Evolutionary conservation across 345 rosid species (phyloP), one percentile per base, ranked within the genome.

Genomic region (Clausena lansium): DNA sequence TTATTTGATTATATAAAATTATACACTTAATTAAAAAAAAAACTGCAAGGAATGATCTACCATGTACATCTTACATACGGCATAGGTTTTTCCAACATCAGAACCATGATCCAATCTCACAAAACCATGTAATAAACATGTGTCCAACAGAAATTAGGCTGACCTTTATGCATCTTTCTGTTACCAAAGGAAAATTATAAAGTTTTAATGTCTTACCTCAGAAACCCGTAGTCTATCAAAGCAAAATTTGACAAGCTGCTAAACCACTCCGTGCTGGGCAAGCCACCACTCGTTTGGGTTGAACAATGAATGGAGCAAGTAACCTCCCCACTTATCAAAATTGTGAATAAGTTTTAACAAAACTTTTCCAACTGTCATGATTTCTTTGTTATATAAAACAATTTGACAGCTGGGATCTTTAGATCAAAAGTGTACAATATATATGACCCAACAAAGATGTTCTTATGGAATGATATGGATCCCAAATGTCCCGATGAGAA

Each of bases 371-470:
- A 9, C 3, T 5, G 59, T 11, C 39, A 39, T 2, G 32, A 64
- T 64, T 5, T 75, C 60, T 35, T 75, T 75, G 14, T 52, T 75
- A 50, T 57, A n/a, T 4, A n/a, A 32, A 74, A 45, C 11, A 28
- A 19, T 45, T 27, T 62, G 28, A 11, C n/a, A 38, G n/a, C 28
- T n/a, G 13, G 30, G 13, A 28, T 45, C 60, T 30, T 62, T 20
- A 41, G 41, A 45, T 74, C 28, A 45, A 22, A 74, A 55, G 54
- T 20, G 41, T 30, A 63, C 3, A 1, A 17, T 74, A 47, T 13
- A 30, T 25, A n/a, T 61, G 17, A 62, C 67, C 30, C 28, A 13
- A 38, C 13, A 15, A 36, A 59, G 47, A 47, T 24, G 24, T 52
- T 75, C 63, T n/a, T 25, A 9, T 52, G 8, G 32, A 64, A 52